A percentile compares a stretch with the other conserved stretches of the same genome.
These are phyloP conservation scores for Phialophora verrucosa DNA, from an alignment of 2,329 filamentous ascomycete genomes.

Conservation along the genomic window DNA sequence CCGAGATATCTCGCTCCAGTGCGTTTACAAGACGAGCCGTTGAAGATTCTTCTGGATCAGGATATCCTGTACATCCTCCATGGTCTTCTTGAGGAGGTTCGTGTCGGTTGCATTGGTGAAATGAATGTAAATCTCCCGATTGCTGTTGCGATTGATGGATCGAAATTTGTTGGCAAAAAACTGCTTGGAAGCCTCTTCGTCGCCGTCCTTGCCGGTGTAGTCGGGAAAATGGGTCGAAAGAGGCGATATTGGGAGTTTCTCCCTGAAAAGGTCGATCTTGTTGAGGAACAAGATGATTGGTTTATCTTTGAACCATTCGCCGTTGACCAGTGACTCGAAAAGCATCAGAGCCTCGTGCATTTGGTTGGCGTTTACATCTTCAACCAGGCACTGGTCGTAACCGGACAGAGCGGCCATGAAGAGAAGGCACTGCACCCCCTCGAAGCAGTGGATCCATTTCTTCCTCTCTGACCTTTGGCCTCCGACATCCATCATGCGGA, in stretches of 20 bases:
- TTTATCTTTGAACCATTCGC: conserved; percentile 83
- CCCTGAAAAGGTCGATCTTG: conserved; percentile 85
- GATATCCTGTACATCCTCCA: conserved; percentile 86
- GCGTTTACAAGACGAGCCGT: conserved; percentile 71
- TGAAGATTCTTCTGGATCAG: conserved; percentile 84
- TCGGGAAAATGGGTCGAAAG: conserved; percentile 79
- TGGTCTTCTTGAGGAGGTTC: conserved; percentile 82
- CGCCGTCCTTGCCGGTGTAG: conserved; percentile 72
- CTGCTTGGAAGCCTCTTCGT: conserved; percentile 75
- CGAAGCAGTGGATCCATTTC: conserved; percentile 98
- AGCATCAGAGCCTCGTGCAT: conserved; percentile 89
- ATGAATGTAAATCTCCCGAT: conserved; percentile 64
- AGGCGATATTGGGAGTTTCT: conserved; percentile 73
- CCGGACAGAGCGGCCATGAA: conserved; percentile 96
- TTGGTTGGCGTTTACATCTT: conserved; percentile 95
- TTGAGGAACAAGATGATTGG: conserved; percentile 84
- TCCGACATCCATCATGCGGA: conserved; percentile 96
- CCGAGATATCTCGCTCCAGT: conserved; percentile 6
- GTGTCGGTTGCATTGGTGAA: conserved; percentile 68
- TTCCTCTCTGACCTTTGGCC: conserved; percentile 91
- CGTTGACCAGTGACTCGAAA: conserved; percentile 84
- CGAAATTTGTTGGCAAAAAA: conserved; percentile 84
- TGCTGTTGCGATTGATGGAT: conserved; percentile 69
- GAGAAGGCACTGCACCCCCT: conserved; percentile 88
- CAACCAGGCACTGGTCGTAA: conserved; percentile 93